phyloP scores from a whole-genome alignment of 2,329 filamentous ascomycete genomes.

The Claviceps sp. region DNA sequence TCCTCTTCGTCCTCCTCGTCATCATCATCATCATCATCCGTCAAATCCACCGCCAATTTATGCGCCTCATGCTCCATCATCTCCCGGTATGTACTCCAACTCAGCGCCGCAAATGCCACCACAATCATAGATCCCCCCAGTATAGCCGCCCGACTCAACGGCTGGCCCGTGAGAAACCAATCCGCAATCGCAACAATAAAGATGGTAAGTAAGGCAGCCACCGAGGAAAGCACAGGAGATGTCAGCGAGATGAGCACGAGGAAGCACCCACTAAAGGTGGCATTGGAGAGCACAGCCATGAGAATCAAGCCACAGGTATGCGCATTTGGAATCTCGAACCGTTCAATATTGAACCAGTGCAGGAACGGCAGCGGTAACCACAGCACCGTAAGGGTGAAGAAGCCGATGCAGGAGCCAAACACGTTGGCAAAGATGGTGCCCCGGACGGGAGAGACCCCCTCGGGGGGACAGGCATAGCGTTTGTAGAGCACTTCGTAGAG shows the following conservation, averaged over 20 bases:
- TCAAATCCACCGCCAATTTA: constrained; percentile 31
- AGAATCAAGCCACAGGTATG: constrained; percentile 67
- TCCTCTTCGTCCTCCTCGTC: constrained; percentile 21
- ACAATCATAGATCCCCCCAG: constrained; percentile 79
- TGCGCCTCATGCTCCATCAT: constrained; percentile 72
- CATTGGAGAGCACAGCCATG: constrained; percentile 74
- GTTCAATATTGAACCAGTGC: constrained; percentile 65
- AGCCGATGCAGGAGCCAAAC: constrained; percentile 75
- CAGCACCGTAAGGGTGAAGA: constrained; percentile 72
- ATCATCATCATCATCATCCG: constrained; percentile 36
- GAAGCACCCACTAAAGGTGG: constrained; percentile 84
- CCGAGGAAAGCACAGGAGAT: constrained; percentile 79
- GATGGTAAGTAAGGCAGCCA: constrained; percentile 87
- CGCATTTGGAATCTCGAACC: constrained; percentile 67
- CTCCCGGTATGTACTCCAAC: constrained; percentile 85
- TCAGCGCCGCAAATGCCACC: constrained; percentile 71
- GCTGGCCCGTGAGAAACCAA: constrained; percentile 69
- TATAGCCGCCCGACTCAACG: constrained; percentile 61
- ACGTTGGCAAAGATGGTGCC: constrained; percentile 93
- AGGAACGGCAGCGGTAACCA: constrained; percentile 87
- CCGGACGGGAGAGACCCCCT: constrained; percentile 70
- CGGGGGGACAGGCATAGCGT: constrained; percentile 79
- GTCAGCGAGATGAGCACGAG: constrained; percentile 86
- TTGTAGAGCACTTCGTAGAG: constrained; percentile 98
- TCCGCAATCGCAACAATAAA: constrained; percentile 92